phyloP scores from a whole-genome alignment of 2,329 filamentous ascomycete genomes.

The Dothistroma pini region DNA sequence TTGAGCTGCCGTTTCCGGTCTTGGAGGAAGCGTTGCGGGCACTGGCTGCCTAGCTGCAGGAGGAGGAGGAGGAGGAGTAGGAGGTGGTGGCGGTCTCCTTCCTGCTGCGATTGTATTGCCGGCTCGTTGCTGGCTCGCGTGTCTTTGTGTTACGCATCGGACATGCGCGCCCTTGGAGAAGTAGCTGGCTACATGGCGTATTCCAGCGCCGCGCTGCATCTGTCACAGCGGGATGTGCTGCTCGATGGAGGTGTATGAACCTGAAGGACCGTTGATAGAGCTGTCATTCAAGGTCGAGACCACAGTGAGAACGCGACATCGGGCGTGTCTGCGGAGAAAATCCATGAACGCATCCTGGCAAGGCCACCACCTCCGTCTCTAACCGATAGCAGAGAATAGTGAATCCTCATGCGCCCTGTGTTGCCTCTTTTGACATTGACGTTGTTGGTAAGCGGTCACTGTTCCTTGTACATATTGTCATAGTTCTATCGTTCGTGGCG shows the following conservation, averaged over 20 bases:
- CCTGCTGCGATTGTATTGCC: background rate
- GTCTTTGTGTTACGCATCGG: background rate
- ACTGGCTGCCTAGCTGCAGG: background rate
- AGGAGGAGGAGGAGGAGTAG: background rate
- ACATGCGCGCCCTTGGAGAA: slow-evolving; percentile 6
- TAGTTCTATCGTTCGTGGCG: background rate
- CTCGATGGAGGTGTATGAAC: background rate
- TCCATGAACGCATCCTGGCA: background rate
- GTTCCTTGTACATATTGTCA: slow-evolving; percentile 1
- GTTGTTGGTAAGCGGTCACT: background rate
- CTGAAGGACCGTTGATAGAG: background rate
- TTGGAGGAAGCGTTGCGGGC: background rate
- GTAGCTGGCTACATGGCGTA: slow-evolving; percentile 24
- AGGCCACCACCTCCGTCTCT: background rate
- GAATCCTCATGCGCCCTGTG: background rate
- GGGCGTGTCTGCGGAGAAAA: background rate
- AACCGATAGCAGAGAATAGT: background rate
- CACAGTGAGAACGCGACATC: background rate
- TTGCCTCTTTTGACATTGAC: background rate
- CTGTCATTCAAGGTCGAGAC: background rate
- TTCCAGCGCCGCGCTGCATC: slow-evolving; percentile 19
- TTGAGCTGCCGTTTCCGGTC: background rate
- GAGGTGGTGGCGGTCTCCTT: background rate
- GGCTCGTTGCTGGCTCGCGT: background rate
- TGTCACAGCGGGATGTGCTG: background rate